Evolutionary conservation across 2,329 filamentous ascomycete species (phyloP).

Genomic region (Penicillium sp.): DNA sequence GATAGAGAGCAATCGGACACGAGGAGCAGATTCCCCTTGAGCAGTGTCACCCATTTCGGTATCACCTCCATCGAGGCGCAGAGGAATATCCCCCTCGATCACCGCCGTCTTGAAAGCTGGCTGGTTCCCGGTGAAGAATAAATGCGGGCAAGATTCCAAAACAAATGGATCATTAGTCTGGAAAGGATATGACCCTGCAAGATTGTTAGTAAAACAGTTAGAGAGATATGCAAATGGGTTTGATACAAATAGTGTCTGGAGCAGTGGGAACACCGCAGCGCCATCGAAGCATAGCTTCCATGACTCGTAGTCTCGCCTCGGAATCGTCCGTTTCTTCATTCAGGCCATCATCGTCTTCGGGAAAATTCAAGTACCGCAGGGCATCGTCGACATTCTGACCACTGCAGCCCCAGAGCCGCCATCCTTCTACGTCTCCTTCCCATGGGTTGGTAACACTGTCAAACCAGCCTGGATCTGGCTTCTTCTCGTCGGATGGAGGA

Average conservation of each 20-base stretch:
- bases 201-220: slow-evolving; percentile 10
- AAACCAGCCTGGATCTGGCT: slow-evolving; percentile 62
- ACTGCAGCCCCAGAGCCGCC: slow-evolving; percentile 76
- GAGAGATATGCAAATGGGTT: background rate
- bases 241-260: slow-evolving; percentile 86
- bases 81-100: slow-evolving; percentile 50
- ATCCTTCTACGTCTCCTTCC: slow-evolving; percentile 85
- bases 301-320: slow-evolving; percentile 73
- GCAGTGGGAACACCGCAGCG: slow-evolving; percentile 86
- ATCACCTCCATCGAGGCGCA: slow-evolving; percentile 31
- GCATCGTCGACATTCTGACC: slow-evolving; percentile 94
- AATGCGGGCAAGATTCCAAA: slow-evolving; percentile 74
- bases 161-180: slow-evolving; percentile 91
- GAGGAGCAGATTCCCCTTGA: slow-evolving; percentile 56
- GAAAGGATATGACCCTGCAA: slow-evolving; percentile 84
- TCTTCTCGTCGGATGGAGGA: slow-evolving; percentile 30
- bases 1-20: slow-evolving; percentile 71
- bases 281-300: slow-evolving; percentile 94
- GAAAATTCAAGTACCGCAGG: slow-evolving; percentile 72
- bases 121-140: slow-evolving; percentile 87
- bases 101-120: slow-evolving; percentile 67
- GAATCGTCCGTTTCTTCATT: slow-evolving; percentile 40
- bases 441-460: slow-evolving; percentile 89
- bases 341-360: slow-evolving; percentile 25
- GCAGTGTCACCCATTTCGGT: slow-evolving; percentile 29